phyloP scores from a whole-genome alignment of 2,329 filamentous ascomycete genomes.

The Fusarium coffeatum region DNA sequence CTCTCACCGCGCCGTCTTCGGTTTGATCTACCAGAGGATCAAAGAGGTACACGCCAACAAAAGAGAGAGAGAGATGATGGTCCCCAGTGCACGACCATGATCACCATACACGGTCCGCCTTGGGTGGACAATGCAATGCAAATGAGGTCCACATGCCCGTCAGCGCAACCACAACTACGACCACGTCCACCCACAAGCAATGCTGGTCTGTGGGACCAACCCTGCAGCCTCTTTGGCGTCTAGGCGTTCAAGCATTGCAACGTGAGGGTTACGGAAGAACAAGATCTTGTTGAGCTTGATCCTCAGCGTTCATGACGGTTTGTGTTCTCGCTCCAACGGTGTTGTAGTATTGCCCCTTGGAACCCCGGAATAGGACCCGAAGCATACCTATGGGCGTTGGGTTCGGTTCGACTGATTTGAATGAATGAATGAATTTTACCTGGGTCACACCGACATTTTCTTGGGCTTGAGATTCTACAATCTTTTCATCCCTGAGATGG shows the following conservation, averaged over 20 bases:
- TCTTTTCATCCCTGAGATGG: slow-evolving; percentile 31
- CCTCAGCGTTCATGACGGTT: slow-evolving; percentile 19
- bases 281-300: slow-evolving; percentile 22
- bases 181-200: slow-evolving; percentile 12
- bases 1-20: slow-evolving; percentile 9
- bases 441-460: slow-evolving; percentile 37
- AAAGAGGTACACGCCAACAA: slow-evolving; percentile 9
- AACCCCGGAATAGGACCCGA: slow-evolving; percentile 11
- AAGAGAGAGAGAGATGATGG: slow-evolving; percentile 5
- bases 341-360: slow-evolving; percentile 33
- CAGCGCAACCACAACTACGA: slow-evolving; percentile 32
- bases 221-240: slow-evolving; percentile 34
- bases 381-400: slow-evolving; percentile 9
- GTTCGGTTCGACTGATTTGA: slow-evolving; percentile 15
- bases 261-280: slow-evolving; percentile 13
- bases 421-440: slow-evolving; percentile 3
- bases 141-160: slow-evolving; percentile 43
- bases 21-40: slow-evolving; percentile 19
- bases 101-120: slow-evolving; percentile 42
- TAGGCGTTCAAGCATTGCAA: slow-evolving; percentile 10
- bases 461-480: slow-evolving; percentile 20
- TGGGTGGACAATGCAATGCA: slow-evolving; percentile 42
- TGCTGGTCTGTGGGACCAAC: slow-evolving; percentile 41
- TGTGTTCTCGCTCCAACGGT: slow-evolving; percentile 20
- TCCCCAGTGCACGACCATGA: slow-evolving; percentile 36